A percentile compares a stretch with the other conserved stretches of the same genome.
These are phyloP conservation scores for Cyberlindnera amylophila DNA, from an alignment of 805 yeast genomes.

Conservation along the genomic window DNA sequence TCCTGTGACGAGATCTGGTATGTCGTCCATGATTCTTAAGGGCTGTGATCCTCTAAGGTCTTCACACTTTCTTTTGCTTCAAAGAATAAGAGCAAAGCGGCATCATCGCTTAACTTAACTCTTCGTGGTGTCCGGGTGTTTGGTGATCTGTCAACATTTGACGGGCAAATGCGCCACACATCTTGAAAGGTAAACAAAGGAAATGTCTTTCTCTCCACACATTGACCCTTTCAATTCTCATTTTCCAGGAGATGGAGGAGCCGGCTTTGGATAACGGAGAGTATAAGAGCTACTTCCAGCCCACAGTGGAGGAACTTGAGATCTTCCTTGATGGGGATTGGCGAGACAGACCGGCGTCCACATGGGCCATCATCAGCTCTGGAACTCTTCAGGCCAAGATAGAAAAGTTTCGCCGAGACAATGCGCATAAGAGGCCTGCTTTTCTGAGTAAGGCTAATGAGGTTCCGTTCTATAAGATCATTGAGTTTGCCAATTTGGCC, in stretches of 20 bases:
- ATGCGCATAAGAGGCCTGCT: slow-evolving; percentile 8
- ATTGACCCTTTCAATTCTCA: no score
- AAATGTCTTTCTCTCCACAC: no score
- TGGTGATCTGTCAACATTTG: no score
- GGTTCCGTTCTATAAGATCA: slow-evolving; percentile 33
- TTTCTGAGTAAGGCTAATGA: slow-evolving; percentile 6
- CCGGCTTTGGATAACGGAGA: no score
- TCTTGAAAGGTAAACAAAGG: no score
- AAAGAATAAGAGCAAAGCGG: no score
- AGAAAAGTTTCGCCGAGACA: slow-evolving; percentile 28
- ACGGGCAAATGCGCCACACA: no score
- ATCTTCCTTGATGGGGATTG: slow-evolving; percentile 30
- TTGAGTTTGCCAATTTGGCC: slow-evolving; percentile 44
- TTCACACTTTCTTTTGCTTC: no score
- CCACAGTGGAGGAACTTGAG: slow-evolving; percentile 26
- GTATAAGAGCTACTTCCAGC: slow-evolving; percentile 4
- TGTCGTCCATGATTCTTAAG: slow-evolving; percentile 15
- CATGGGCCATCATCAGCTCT: slow-evolving; percentile 45
- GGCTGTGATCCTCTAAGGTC: no score
- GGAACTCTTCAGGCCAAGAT: slow-evolving; percentile 47
- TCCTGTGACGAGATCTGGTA: slow-evolving; percentile 28
- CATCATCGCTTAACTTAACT: no score
- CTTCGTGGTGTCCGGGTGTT: no score
- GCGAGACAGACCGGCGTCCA: slow-evolving; percentile 36
- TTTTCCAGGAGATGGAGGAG: no score